Evolutionary conservation across 2,329 filamentous ascomycete species (phyloP), one percentile per base, ranked within the genome.

Genomic region (Coleophoma cylindrospora): DNA sequence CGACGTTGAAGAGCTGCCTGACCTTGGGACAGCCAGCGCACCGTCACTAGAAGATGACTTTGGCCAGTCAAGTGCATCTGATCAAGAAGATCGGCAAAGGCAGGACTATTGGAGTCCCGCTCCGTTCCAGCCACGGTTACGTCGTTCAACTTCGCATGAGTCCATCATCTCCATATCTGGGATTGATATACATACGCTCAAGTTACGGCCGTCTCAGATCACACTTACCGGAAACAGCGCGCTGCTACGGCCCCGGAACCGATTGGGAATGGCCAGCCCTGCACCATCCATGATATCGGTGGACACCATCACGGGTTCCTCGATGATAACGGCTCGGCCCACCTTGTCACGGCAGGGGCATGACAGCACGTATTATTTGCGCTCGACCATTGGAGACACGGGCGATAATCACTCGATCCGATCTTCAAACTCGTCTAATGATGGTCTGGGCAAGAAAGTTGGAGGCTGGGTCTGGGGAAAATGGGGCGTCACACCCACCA

Each of bases 131-230:
- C 72, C 70, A 48, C 67, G 68, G 2, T 68, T 91, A 4, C 86
- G 81, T 38, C 84, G 86, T 33, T 77, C 83, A 3, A 65, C 83
- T 2, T 96, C 91, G 1, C 90, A 95, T 59, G 91, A 96, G 65
- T 95, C 89, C 15, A 84, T 96, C 54, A 80, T 96, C 58, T 96
- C 91, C 0, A 79, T 96, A 2, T 82, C 85, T 0, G 91, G 90
- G 2, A 85, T 96, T 66, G 92, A 96, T 64, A 95, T 96, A 45
- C 91, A 95, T 65, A 91, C 87, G 0, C 75, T 95, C 4, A 84
- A 86, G 60, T 77, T 79, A 1, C 81, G 87, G 4, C 89, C 89
- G 0, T 89, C 87, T 34, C 89, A 95, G 61, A 77, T 94, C 51
- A 80, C 84, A 15, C 72, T 65, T 33, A 72, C 54, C 61, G 60